A percentile compares a stretch with the other conserved stretches of the same genome.
phyloP scores from a whole-genome alignment of 768 basidiomycete species.

The Jaapia argillacea region DNA sequence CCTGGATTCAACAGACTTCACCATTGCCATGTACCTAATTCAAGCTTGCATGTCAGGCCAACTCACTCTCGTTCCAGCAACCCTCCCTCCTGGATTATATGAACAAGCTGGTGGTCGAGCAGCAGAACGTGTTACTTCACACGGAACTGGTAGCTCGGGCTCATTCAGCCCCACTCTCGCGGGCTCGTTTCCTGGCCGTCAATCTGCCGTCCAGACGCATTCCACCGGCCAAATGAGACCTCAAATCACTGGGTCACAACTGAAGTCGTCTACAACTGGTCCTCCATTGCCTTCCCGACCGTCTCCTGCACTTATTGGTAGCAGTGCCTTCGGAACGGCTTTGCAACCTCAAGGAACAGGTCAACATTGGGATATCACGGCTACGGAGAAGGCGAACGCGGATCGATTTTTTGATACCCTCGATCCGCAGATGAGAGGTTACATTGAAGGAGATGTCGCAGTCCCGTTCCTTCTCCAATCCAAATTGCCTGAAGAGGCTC shows the following conservation, averaged over 20 bases:
- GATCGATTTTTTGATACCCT: constrained; percentile 79
- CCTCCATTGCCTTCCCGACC: background rate
- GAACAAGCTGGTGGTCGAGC: constrained; percentile 58
- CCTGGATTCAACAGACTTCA: constrained; percentile 87
- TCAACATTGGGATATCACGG: constrained; percentile 70
- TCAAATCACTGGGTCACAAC: constrained; percentile 31
- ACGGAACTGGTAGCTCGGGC: constrained; percentile 49
- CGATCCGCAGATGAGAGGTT: constrained; percentile 65
- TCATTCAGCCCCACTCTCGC: constrained; percentile 47
- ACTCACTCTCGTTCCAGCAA: constrained; percentile 57
- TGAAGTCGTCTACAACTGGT: background rate
- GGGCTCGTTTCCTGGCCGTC: constrained; percentile 25
- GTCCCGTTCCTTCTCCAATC: constrained; percentile 95
- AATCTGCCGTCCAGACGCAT: constrained; percentile 44
- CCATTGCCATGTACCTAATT: constrained; percentile 93
- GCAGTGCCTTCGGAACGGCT: constrained; percentile 4
- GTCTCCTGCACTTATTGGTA: constrained; percentile 1
- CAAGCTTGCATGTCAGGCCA: constrained; percentile 84
- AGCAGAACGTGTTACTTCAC: constrained; percentile 27
- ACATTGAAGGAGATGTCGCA: constrained; percentile 87
- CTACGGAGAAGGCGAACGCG: constrained; percentile 64
- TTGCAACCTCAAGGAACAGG: constrained; percentile 8
- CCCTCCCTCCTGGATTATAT: constrained; percentile 76
- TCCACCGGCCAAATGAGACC: constrained; percentile 56
- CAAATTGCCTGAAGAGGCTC: constrained; percentile 64